A percentile compares a stretch with the other conserved stretches of the same genome.
Conservation (phyloP, 306 rosid species). For the Dryas octopetala region DNA sequence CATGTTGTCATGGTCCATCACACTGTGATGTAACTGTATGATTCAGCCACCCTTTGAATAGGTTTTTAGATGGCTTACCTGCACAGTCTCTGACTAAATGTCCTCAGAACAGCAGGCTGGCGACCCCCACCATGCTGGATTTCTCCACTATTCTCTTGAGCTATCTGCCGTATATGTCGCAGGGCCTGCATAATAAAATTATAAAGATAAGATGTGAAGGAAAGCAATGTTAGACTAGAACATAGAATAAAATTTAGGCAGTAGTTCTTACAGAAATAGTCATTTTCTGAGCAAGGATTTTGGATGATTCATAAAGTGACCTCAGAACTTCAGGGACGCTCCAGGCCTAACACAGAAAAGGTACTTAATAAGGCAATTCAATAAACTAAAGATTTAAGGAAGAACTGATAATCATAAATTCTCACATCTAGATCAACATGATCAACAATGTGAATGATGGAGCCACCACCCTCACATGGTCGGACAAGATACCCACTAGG, state of each 20-base stretch:
- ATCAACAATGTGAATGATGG: constrained; percentile 92
- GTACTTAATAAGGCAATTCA: too few relatives aligned
- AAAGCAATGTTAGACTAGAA: neutral
- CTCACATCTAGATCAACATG: constrained; percentile 85
- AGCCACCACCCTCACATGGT: constrained; percentile 96
- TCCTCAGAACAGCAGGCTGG: constrained; percentile 93
- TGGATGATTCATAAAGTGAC: constrained; percentile 91
- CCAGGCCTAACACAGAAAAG: constrained; percentile 57
- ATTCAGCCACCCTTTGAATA: neutral
- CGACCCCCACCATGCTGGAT: constrained; percentile 90
- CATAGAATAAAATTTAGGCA: neutral
- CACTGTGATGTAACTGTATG: too few relatives aligned
- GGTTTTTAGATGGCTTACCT: constrained; percentile 37
- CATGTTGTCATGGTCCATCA: too few relatives aligned
- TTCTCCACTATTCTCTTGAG: constrained; percentile 91
- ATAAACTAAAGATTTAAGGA: neutral
- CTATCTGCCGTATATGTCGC: constrained; percentile 85
- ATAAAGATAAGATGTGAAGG: neutral
- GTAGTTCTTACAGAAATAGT: constrained; percentile 71
- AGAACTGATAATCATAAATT: neutral
- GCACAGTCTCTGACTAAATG: constrained; percentile 90
- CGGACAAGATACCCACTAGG: constrained; percentile 92
- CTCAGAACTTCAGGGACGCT: constrained; percentile 97
- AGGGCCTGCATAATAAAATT: constrained; percentile 48
- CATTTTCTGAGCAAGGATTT: constrained; percentile 86